Base-by-base conservation (phyloP, 2,329 filamentous ascomycete genomes). In the Aspergillus melleus region DNA sequence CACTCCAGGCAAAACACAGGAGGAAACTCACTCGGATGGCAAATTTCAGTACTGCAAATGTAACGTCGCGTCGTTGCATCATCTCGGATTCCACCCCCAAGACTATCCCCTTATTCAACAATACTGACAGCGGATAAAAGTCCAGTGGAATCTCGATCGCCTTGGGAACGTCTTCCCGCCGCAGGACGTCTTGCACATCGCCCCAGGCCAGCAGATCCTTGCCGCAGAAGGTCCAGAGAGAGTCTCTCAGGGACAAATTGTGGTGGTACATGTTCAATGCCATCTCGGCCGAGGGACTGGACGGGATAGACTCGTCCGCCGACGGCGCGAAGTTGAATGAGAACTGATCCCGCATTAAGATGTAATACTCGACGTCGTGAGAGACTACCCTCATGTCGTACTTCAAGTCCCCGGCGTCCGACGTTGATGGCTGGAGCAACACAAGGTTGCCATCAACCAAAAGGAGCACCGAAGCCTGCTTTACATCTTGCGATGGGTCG, bases 311-410 rank as follows among this genome's bases (percentile, higher is more conserved):
- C 49, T 81, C 80, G 59, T 83, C 81, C n/a, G 75, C 65, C 20
- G 77, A 76, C 29, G 77, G 76, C 12, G 78, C 76, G 62, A 83
- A 80, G 62, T 77, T 79, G 67, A 77, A 80, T 10, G 74, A 78
- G 20, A 78, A 87, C 69, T 96, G 90, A 71, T 99, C 95, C 64
- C 93, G 88, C 87, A 96, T 96, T 68, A 95, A 87, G 56, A 89
- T 89, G 73, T 96, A 97, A 70, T 95, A 98, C 74, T 99, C 95
- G 46, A 98, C 92, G 69, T 96, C 96, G 69, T 97, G 92, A 12
- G 93, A 92, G 71, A 99, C 90, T 60, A 98, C 90, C 10, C 93
- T 90, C 95, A 99, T 99, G 72, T 98, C 94, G 72, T 99, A 99
- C 79, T 97, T 98, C 54, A 97, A 83, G 67, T 92, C 90, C 5